Base-by-base conservation (phyloP, 2,329 filamentous ascomycete species). In the Thielaviopsis populi region DNA sequence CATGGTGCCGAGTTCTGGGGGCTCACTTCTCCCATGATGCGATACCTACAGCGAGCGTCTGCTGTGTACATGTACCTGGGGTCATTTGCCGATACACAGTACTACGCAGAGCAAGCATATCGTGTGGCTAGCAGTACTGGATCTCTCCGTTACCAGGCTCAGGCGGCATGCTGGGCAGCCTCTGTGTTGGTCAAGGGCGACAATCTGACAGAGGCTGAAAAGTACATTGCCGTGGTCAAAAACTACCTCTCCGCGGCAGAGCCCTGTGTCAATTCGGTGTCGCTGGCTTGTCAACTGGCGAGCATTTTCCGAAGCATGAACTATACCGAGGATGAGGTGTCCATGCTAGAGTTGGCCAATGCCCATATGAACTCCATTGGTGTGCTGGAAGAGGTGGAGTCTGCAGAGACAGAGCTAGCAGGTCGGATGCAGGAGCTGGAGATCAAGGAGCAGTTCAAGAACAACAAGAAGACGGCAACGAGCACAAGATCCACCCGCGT, bases 11-110 rank as follows among this genome's bases (percentile, higher is more conserved):
- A 82, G 1, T 91, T 92, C 69, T 97, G 92, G 92, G 79, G 81
- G 5, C 77, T 96, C 22, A 84, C 94, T 7, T 82, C 83, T 33
- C 84, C 86, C 0, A 79, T 96, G 22, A 85, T 91, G 69, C 80
- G 83, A 37, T 83, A 85, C 64, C 77, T 95, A 15, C 74, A 85
- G 66, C 85, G 91, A 65, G 80, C 96, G 2, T 90, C 90, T 0
- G 80, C 81, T 3, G 77, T 95, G 1, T 96, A 91, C 69, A 84
- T 87, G 0, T 87, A 95, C 68, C 82, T 94, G 67, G 94, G 94
- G 33, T 82, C 95, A 74, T 89, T 91, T 68, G 85, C 89, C 66
- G 92, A 97, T 72, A 92, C 92, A 1, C 76, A 92, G 0, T 94
- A 91, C 71, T 95, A 95, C 69, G 86, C 87, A 1, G 87, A 96